Evolutionary conservation across 2,329 filamentous ascomycete species (phyloP), one percentile per base, ranked within the genome.

Genomic region (Pezicula neosporulosa): DNA sequence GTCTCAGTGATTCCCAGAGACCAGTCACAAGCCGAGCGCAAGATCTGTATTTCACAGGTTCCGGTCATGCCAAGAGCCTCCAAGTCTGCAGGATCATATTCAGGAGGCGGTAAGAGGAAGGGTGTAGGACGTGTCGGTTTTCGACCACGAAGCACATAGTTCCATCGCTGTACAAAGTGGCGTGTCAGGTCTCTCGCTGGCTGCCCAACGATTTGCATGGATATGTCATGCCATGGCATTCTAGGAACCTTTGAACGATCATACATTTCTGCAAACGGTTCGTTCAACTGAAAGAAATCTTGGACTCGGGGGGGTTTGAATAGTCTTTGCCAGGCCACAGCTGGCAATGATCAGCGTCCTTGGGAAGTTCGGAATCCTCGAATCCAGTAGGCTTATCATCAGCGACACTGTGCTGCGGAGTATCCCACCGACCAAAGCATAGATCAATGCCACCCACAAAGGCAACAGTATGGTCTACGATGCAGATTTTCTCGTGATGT

Each of bases 231-330:
- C 94, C 94, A 99, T 1, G 94, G 93, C 94, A 97, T 99, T 55
- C 94, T 80, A 2, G 94, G 91, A 16, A 93, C 82, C 66, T 88
- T 88, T 54, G 83, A 87, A 50, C 94, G 86, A 69, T 97, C 90
- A 64, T 97, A 99, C 94, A 97, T 97, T 70, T 99, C 94, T 65
- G 96, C 94, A 63, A 97, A 97, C 2, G 94, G 94, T 68, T 95
- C 90, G 65, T 94, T 87, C 24, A 99, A 81, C 52, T 86, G 84
- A 74, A 90, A 97, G 67, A 99, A 99, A 68, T 99, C 94, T 61
- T 95, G 89, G 3, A 97, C 90, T 61, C 94, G 81, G 16, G 81
- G 16, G 94, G 93, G 63, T 99, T 99, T 0, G 92, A 97, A 70
- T 99, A 99, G 68, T 99, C 94, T 68, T 99, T 99, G 47, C 94